Percentiles rank a stretch among this genome's conserved stretches.
phyloP scores from a whole-genome alignment of 495 filamentous ascomycete genomes.

The Penicillium steckii region DNA sequence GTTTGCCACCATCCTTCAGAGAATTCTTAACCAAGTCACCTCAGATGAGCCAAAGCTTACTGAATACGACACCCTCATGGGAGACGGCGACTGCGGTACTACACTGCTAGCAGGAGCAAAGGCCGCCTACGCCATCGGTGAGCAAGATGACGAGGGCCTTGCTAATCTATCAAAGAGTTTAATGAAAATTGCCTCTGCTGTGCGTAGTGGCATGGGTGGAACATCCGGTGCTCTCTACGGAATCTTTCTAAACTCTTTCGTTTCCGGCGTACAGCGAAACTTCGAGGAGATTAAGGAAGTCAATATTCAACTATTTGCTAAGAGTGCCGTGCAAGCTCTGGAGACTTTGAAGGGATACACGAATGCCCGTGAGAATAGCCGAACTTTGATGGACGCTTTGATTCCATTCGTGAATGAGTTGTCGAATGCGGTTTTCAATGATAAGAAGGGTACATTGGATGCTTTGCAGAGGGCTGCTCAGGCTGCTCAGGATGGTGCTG shows the following conservation, averaged over 20 bases:
- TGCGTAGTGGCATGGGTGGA: slow-evolving; percentile 12
- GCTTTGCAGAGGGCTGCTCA: slow-evolving; percentile 3
- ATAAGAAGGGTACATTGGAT: neutral
- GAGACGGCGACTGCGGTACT: slow-evolving; percentile 15
- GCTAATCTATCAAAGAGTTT: slow-evolving; percentile 3
- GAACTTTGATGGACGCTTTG: slow-evolving; percentile 16
- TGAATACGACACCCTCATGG: slow-evolving; percentile 14
- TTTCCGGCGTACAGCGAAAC: slow-evolving; percentile 2
- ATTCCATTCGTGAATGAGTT: slow-evolving; percentile 12
- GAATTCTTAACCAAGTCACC: slow-evolving; percentile 2
- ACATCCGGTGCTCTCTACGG: slow-evolving; percentile 16
- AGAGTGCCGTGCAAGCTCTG: slow-evolving; percentile 6
- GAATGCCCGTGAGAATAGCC: slow-evolving; percentile 8
- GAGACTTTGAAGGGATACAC: slow-evolving; percentile 13
- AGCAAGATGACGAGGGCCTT: neutral
- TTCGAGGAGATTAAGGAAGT: slow-evolving; percentile 1
- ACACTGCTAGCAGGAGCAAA: slow-evolving; percentile 7
- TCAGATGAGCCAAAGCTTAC: slow-evolving; percentile 11
- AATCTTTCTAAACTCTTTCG: slow-evolving; percentile 10
- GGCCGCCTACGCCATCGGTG: slow-evolving; percentile 1
- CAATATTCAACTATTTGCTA: slow-evolving; percentile 4
- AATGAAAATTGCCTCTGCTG: slow-evolving; percentile 5
- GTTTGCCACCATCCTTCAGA: neutral
- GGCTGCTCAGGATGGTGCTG: slow-evolving; percentile 7
- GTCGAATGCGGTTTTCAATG: neutral